Conservation (phyloP, 148 eudicot genomes). For the Camellia granthamiana region DNA sequence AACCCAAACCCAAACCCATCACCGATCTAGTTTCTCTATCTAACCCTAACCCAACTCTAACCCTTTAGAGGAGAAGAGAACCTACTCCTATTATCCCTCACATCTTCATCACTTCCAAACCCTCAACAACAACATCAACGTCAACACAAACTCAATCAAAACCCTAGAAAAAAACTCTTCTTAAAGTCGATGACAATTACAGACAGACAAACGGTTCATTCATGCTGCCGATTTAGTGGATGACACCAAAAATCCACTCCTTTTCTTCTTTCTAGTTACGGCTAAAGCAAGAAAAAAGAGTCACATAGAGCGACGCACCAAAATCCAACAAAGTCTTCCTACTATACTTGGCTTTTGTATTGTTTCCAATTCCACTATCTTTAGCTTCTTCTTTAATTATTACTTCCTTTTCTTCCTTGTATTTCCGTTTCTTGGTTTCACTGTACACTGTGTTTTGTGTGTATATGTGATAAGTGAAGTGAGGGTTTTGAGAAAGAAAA, state of each 20-base stretch:
- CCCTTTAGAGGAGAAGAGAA: neutral
- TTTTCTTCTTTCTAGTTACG: neutral
- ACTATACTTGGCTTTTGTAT: neutral
- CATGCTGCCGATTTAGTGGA: neutral
- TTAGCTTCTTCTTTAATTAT: neutral
- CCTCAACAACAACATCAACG: neutral
- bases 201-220: no score
- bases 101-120: conserved; percentile 14
- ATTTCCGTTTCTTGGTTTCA: neutral
- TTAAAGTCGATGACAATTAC: neutral
- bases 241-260: neutral
- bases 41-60: conserved; percentile 18
- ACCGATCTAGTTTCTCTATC: conserved; percentile 8
- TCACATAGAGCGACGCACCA: neutral
- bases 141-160: neutral
- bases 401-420: conserved; percentile 9
- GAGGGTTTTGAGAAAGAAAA: neutral
- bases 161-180: neutral
- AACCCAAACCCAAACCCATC: conserved; percentile 11
- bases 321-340: conserved; percentile 7
- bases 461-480: neutral
- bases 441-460: neutral
- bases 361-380: neutral
- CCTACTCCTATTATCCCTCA: neutral
- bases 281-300: neutral